Evolutionary conservation across 306 rosid species (phyloP).

Genomic region (Vigna unguiculata): DNA sequence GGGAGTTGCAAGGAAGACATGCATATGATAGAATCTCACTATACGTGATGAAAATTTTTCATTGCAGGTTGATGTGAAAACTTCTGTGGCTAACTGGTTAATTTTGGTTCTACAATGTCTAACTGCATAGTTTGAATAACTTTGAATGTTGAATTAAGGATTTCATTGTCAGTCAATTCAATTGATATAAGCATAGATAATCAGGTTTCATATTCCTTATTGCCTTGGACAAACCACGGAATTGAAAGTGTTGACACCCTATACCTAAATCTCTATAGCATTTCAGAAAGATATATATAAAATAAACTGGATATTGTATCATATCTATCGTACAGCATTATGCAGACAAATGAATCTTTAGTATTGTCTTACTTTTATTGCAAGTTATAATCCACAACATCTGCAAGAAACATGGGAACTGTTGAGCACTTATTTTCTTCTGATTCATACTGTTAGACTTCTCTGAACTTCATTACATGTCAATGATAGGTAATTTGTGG

Average conservation of each 20-base stretch:
- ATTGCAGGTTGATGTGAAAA: neutral
- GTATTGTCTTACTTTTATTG: constrained; percentile 27
- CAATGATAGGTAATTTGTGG: constrained; percentile 89
- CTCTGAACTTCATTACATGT: constrained; percentile 40
- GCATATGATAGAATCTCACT: constrained; percentile 14
- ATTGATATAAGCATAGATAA: constrained; percentile 13
- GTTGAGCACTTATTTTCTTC: constrained; percentile 25
- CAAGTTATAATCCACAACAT: neutral
- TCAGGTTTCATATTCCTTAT: constrained; percentile 35
- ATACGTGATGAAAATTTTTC: neutral
- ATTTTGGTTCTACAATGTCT: constrained; percentile 21
- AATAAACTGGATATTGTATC: constrained; percentile 30
- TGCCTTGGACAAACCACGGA: constrained; percentile 9
- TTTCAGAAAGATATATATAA: constrained; percentile 21
- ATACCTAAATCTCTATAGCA: constrained; percentile 23
- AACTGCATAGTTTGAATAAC: neutral
- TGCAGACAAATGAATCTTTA: constrained; percentile 22
- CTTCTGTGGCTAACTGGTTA: constrained; percentile 21
- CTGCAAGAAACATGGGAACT: constrained; percentile 17
- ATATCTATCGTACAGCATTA: constrained; percentile 26
- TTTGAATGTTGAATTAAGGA: constrained; percentile 6
- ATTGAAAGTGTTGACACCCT: constrained; percentile 29
- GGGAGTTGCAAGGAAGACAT: constrained; percentile 23
- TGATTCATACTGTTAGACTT: constrained; percentile 24
- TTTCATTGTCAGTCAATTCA: constrained; percentile 22